Percentiles rank a stretch among this genome's conserved stretches.
These are phyloP conservation scores for Pseudopyrenochaeta lycopersici DNA, from an alignment of 2,329 filamentous ascomycete genomes.

Conservation along the genomic window DNA sequence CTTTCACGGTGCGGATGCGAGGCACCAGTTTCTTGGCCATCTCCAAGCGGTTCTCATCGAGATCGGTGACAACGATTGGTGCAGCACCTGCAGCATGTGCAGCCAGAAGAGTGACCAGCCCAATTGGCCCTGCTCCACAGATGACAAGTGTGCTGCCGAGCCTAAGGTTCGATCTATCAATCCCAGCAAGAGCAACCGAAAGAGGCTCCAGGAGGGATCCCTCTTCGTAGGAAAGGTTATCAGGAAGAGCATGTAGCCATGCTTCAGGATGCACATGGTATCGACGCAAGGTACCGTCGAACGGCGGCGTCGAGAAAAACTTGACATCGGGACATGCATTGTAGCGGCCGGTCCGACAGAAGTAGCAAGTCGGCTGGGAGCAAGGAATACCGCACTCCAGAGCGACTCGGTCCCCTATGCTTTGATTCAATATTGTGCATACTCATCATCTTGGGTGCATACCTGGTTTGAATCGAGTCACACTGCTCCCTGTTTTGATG, in stretches of 20 bases:
- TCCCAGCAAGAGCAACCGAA: constrained; percentile 11
- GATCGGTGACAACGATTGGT: constrained; percentile 55
- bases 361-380: constrained; percentile 13
- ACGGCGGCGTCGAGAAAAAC: constrained; percentile 19
- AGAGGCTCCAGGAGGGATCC: constrained; percentile 17
- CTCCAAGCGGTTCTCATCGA: constrained; percentile 52
- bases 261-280: constrained; percentile 16
- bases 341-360: constrained; percentile 13
- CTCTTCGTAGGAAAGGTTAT: constrained; percentile 9
- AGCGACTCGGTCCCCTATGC: constrained; percentile 23
- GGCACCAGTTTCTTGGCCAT: constrained; percentile 49
- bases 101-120: constrained; percentile 11
- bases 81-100: constrained; percentile 54
- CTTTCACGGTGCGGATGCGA: constrained; percentile 30
- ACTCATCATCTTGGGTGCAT: not conserved
- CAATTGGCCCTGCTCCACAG: constrained; percentile 20
- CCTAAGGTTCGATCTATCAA: constrained; percentile 4
- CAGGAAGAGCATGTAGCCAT: constrained; percentile 11
- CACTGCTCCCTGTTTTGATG: constrained; percentile 13
- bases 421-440: not conserved
- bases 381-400: constrained; percentile 26
- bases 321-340: constrained; percentile 14
- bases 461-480: constrained; percentile 23
- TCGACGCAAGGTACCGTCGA: constrained; percentile 13
- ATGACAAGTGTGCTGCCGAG: constrained; percentile 12